Evolutionary conservation across 2,329 filamentous ascomycete genomes (phyloP).

Genomic region (Neopestalotiopsis rosae): DNA sequence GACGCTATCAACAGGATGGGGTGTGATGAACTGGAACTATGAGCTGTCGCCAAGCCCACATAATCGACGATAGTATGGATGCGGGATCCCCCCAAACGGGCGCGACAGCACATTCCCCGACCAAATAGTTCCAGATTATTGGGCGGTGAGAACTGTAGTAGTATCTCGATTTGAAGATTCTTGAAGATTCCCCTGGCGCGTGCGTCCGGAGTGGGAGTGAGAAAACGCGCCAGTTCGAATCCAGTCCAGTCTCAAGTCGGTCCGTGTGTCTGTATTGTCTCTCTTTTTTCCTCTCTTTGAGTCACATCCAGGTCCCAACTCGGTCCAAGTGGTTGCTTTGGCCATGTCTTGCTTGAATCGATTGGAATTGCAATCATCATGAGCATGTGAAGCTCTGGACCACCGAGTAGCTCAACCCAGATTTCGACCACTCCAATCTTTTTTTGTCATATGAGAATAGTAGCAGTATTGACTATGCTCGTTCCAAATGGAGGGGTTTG

Average conservation of each 20-base stretch:
- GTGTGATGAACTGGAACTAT: constrained; percentile 13
- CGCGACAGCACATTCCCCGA: constrained; percentile 9
- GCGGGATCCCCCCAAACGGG: background rate
- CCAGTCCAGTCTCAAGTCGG: background rate
- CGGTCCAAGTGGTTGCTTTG: background rate
- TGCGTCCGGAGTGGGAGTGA: background rate
- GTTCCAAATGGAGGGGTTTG: background rate
- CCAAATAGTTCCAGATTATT: background rate
- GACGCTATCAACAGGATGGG: background rate
- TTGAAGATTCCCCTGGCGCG: background rate
- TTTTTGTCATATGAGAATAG: background rate
- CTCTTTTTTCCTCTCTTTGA: background rate
- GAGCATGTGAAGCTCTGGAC: background rate
- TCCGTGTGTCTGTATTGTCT: too few species aligned
- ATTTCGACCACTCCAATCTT: background rate
- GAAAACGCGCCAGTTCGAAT: background rate
- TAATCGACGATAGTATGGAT: background rate
- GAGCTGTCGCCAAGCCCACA: constrained; percentile 12
- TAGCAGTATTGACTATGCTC: background rate
- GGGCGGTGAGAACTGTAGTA: background rate
- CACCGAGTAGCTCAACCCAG: background rate
- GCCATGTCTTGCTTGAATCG: constrained; percentile 12
- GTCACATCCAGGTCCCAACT: background rate
- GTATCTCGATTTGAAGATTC: background rate
- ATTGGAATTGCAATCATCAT: background rate